A percentile compares a stretch with the other conserved stretches of the same genome.
These are phyloP conservation scores for Yarrowia porcina DNA, from an alignment of 805 yeast genomes.

Conservation along the genomic window DNA sequence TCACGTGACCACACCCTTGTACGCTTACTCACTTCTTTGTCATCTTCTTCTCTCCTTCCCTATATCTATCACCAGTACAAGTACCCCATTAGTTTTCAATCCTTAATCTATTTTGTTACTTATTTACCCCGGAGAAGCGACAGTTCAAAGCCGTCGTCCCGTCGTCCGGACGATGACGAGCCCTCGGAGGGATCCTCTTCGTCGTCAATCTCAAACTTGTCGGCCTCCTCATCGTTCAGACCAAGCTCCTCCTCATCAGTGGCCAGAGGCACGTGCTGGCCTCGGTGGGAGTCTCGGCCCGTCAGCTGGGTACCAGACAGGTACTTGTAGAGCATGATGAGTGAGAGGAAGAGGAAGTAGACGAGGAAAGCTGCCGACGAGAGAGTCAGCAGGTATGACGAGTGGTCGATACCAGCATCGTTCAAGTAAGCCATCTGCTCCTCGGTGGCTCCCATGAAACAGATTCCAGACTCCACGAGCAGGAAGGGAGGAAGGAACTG, in stretches of 20 bases:
- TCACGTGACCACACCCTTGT: too few relatives aligned
- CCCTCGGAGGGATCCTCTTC: constrained; percentile 17
- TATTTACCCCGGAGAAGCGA: not conserved
- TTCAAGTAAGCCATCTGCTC: constrained; percentile 74
- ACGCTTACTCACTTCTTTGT: too few relatives aligned
- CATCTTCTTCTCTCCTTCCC: too few relatives aligned
- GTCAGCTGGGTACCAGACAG: constrained; percentile 33
- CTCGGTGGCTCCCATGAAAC: constrained; percentile 91
- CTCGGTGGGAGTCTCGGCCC: not conserved
- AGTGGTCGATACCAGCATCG: constrained; percentile 76
- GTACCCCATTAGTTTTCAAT: too few relatives aligned
- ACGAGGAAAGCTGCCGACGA: constrained; percentile 71
- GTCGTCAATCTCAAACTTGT: constrained; percentile 21
- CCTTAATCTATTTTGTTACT: not conserved
- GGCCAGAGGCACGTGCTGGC: constrained; percentile 7
- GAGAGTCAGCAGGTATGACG: constrained; percentile 72
- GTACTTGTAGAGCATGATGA: constrained; percentile 56
- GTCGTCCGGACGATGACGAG: constrained; percentile 13
- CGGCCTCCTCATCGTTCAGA: constrained; percentile 13
- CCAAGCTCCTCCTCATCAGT: constrained; percentile 22
- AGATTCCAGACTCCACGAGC: constrained; percentile 68
- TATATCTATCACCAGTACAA: too few relatives aligned
- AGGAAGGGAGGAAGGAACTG: constrained; percentile 86
- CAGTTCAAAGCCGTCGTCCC: constrained; percentile 22
- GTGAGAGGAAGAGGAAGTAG: constrained; percentile 60